phyloP scores from a whole-genome alignment of 805 yeast genomes.

The Peterozyma xylosa region DNA sequence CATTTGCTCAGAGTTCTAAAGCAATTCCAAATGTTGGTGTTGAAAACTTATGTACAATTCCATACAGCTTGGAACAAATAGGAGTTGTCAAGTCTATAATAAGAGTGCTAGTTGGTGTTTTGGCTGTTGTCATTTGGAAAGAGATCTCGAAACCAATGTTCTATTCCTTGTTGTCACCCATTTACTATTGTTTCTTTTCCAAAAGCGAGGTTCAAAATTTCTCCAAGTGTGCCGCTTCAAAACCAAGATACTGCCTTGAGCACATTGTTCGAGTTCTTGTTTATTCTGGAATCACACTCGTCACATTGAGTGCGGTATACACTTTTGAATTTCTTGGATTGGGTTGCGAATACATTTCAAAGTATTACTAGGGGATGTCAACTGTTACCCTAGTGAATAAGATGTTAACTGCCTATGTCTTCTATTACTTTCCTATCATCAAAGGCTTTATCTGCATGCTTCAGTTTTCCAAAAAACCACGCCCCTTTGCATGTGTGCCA shows the following conservation, averaged over 20 bases:
- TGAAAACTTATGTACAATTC: slow-evolving; percentile 23
- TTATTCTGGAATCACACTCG: slow-evolving; percentile 71
- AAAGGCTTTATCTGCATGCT: neutral
- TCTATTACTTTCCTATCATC: neutral
- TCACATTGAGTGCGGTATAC: slow-evolving; percentile 40
- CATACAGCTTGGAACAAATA: slow-evolving; percentile 29
- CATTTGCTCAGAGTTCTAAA: neutral
- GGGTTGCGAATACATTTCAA: slow-evolving; percentile 1
- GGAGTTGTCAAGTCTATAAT: slow-evolving; percentile 33
- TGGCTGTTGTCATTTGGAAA: slow-evolving; percentile 66
- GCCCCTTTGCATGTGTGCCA: too few relatives aligned
- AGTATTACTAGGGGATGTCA: neutral
- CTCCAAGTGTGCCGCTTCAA: slow-evolving; percentile 37
- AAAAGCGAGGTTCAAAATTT: neutral
- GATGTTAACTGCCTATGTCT: neutral
- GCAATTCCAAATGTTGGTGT: neutral
- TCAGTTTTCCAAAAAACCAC: too few relatives aligned
- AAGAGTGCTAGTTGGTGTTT: slow-evolving; percentile 58
- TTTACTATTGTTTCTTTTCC: slow-evolving; percentile 20
- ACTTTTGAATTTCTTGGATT: slow-evolving; percentile 7
- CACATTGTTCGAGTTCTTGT: slow-evolving; percentile 70
- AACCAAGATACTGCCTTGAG: slow-evolving; percentile 64
- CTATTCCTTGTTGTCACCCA: slow-evolving; percentile 48
- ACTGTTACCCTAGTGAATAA: neutral
- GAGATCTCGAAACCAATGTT: slow-evolving; percentile 60